A percentile compares a stretch with the other conserved stretches of the same genome.
Evolutionary conservation across 2,329 filamentous ascomycete genomes (phyloP).

Genomic region (Lachnellula occidentalis): DNA sequence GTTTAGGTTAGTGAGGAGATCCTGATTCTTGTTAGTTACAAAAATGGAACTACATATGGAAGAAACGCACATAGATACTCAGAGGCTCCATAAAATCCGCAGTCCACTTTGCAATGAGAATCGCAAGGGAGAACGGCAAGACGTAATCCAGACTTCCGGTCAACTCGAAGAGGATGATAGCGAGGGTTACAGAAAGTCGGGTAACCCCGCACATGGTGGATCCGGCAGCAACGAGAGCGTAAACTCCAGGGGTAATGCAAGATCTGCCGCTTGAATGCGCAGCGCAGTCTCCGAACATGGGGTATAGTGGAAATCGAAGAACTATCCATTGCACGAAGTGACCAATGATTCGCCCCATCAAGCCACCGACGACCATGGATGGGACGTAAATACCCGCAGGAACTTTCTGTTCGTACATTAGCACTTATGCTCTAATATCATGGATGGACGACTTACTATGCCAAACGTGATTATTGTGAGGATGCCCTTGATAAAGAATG

Average conservation of each 20-base stretch:
- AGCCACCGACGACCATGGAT: conserved; percentile 94
- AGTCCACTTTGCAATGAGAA: conserved; percentile 96
- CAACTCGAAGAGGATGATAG: conserved; percentile 91
- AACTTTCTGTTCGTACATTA: conserved; percentile 57
- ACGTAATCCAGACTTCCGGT: conserved; percentile 95
- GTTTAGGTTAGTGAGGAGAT: conserved; percentile 93
- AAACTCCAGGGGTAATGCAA: conserved; percentile 94
- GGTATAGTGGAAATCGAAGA: conserved; percentile 63
- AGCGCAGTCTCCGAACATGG: conserved; percentile 71
- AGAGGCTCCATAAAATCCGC: conserved; percentile 90
- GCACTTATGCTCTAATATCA: neutral
- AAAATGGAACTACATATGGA: neutral
- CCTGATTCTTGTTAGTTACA: conserved; percentile 42
- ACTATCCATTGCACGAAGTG: conserved; percentile 80
- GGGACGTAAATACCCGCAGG: conserved; percentile 97
- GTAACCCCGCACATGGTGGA: conserved; percentile 98
- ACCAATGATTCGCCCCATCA: conserved; percentile 83
- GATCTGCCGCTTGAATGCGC: conserved; percentile 62
- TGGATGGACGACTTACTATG: conserved; percentile 50
- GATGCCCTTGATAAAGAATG: conserved; percentile 84
- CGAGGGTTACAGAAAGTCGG: conserved; percentile 83
- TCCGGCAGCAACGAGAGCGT: conserved; percentile 88
- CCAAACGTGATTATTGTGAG: conserved; percentile 90
- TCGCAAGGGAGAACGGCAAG: conserved; percentile 84
- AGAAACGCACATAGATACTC: conserved; percentile 72